phyloP scores from a whole-genome alignment of 257 asterid species.

The Solanum pimpinellifolium region DNA sequence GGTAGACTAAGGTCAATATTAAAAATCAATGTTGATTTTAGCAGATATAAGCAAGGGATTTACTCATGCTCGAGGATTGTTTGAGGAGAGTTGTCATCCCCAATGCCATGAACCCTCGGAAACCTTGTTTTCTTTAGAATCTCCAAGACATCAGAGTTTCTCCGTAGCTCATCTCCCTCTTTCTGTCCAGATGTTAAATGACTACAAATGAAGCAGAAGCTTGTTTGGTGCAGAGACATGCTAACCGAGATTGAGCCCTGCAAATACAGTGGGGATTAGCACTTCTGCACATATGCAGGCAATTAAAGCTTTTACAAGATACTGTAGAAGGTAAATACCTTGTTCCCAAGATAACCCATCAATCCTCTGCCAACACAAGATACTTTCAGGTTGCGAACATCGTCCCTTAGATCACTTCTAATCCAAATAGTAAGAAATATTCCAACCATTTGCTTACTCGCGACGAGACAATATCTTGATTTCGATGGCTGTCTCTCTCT shows the following conservation, averaged over 20 bases:
- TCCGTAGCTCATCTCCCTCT: slow-evolving; percentile 89
- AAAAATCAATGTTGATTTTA: neutral
- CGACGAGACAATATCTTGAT: slow-evolving; percentile 72
- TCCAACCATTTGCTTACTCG: slow-evolving; percentile 98
- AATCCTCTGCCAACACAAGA: slow-evolving; percentile 97
- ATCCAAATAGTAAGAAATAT: slow-evolving; percentile 87
- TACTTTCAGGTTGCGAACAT: slow-evolving; percentile 69
- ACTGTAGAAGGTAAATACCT: slow-evolving; percentile 31
- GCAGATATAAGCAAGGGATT: neutral
- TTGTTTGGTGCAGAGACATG: slow-evolving; percentile 96
- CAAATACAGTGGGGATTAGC: slow-evolving; percentile 11
- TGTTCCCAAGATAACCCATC: slow-evolving; percentile 99
- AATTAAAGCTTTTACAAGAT: neutral
- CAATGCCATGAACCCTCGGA: slow-evolving; percentile 60
- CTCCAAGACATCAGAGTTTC: slow-evolving; percentile 96
- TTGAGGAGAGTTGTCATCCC: slow-evolving; percentile 76
- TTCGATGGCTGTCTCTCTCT: slow-evolving; percentile 31
- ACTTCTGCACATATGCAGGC: neutral
- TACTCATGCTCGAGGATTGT: slow-evolving; percentile 97
- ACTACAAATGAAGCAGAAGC: slow-evolving; percentile 96
- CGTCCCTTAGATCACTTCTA: slow-evolving; percentile 59
- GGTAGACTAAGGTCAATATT: neutral
- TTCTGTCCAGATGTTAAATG: slow-evolving; percentile 97
- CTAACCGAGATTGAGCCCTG: slow-evolving; percentile 98
- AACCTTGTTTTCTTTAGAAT: slow-evolving; percentile 92